Conservation (phyloP, 306 rosid genomes). For the Ammopiptanthus mongolicus region DNA sequence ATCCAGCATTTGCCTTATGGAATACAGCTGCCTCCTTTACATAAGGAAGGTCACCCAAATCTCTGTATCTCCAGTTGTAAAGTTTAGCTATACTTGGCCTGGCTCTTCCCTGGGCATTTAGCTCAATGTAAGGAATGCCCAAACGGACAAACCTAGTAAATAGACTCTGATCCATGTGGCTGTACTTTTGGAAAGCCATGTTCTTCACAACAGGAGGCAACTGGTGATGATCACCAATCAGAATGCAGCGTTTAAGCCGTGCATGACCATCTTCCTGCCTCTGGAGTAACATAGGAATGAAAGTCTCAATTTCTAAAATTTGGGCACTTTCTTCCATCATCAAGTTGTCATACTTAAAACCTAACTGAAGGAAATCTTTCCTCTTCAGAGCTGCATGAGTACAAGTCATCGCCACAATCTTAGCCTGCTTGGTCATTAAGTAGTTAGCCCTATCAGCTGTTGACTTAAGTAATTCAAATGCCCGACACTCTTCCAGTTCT, state of each 20-base stretch:
- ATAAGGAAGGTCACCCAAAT: conserved; percentile 86
- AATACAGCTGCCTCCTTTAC: conserved; percentile 59
- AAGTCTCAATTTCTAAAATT: conserved; percentile 95
- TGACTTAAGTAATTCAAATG: conserved; percentile 92
- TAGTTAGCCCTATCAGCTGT: conserved; percentile 97
- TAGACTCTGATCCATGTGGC: conserved; percentile 98
- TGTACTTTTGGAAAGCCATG: conserved; percentile 98
- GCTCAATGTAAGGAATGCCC: conserved; percentile 97
- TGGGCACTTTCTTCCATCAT: conserved; percentile 99
- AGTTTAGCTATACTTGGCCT: conserved; percentile 92
- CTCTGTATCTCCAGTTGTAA: conserved; percentile 96
- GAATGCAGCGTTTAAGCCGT: conserved; percentile 92
- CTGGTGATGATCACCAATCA: conserved; percentile 98
- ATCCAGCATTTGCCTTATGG: conserved; percentile 88
- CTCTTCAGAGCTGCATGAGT: conserved; percentile 98
- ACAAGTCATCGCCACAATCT: conserved; percentile 99
- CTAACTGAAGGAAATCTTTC: conserved; percentile 90
- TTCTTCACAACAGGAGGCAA: conserved; percentile 99
- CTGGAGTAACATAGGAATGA: conserved; percentile 97
- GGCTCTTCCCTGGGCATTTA: conserved; percentile 99
- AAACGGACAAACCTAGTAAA: conserved; percentile 95
- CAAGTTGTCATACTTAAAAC: conserved; percentile 99
- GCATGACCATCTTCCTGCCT: conserved; percentile 99
- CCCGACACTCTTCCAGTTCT: conserved; percentile 98
- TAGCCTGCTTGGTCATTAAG: conserved; percentile 98